Evolutionary conservation across 495 filamentous ascomycete genomes (phyloP).

Genomic region (Daldinia concentrica): DNA sequence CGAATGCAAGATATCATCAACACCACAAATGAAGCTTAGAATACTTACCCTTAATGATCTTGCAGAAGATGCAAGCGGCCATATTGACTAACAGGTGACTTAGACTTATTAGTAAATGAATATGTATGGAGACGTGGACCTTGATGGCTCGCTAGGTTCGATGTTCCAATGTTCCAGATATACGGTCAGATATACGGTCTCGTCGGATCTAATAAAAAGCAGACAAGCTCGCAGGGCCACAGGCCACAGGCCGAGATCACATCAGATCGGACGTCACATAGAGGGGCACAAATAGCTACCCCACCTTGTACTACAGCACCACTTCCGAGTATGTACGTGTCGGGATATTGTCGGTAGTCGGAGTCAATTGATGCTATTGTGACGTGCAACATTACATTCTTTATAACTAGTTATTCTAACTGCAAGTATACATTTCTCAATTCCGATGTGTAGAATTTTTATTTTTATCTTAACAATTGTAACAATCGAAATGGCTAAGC

Average conservation of each 20-base stretch:
- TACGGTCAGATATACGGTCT: conserved; percentile 21
- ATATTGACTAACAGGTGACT: conserved; percentile 25
- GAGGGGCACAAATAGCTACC: conserved; percentile 33
- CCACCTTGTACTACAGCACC: background rate
- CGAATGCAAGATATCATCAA: background rate
- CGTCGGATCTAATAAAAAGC: background rate
- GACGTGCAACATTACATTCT: background rate
- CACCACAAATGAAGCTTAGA: background rate
- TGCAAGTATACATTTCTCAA: no score
- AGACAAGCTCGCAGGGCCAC: background rate
- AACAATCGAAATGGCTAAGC: no score
- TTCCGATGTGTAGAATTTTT: no score
- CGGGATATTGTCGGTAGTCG: conserved; percentile 24
- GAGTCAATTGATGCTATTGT: background rate
- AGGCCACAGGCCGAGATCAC: background rate
- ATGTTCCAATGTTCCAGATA: conserved; percentile 20
- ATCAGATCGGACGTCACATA: conserved; percentile 8
- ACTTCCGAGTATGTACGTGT: background rate
- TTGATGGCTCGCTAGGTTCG: conserved; percentile 26
- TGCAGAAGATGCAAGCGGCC: conserved; percentile 94
- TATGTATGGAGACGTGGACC: conserved; percentile 28
- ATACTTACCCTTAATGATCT: conserved; percentile 87
- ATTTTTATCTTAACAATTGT: no score
- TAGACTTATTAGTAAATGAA: background rate
- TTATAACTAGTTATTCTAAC: no score